phyloP scores from a whole-genome alignment of 805 yeast genomes.

The Saccharomycopsis lassenensis region DNA sequence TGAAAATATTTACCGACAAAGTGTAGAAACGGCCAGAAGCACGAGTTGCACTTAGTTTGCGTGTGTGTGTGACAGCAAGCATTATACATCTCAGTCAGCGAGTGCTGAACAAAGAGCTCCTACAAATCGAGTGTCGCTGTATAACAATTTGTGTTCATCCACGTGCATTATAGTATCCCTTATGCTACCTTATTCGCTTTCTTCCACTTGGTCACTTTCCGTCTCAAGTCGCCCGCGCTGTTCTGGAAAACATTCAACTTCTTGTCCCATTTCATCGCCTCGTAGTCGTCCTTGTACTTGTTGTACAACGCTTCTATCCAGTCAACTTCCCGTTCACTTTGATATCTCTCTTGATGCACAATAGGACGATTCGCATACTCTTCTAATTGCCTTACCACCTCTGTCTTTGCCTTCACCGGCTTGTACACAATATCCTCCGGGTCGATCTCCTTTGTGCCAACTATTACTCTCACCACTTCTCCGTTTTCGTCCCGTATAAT shows the following conservation, averaged over 20 bases:
- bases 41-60: too few species aligned
- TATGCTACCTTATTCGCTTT: constrained; percentile 30
- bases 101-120: too few species aligned
- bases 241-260: constrained; percentile 77
- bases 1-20: too few species aligned
- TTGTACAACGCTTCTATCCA: constrained; percentile 58
- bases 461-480: constrained; percentile 51
- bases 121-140: too few species aligned
- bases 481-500: constrained; percentile 62
- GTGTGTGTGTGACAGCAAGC: too few species aligned
- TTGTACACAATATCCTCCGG: constrained; percentile 21
- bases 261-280: constrained; percentile 86
- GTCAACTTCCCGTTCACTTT: constrained; percentile 60
- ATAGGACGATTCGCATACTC: constrained; percentile 36
- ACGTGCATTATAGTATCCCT: too few species aligned
- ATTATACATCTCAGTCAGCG: too few species aligned
- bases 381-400: constrained; percentile 62
- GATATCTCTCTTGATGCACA: constrained; percentile 39
- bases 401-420: constrained; percentile 27
- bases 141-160: too few species aligned
- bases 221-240: constrained; percentile 71
- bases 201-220: constrained; percentile 64
- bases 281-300: constrained; percentile 82
- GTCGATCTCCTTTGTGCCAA: constrained; percentile 45
- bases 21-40: too few species aligned